Percentiles rank a stretch among this genome's conserved stretches.
Evolutionary conservation across 1,139 yeast genomes (phyloP).

Genomic region (Candida gigantensis): DNA sequence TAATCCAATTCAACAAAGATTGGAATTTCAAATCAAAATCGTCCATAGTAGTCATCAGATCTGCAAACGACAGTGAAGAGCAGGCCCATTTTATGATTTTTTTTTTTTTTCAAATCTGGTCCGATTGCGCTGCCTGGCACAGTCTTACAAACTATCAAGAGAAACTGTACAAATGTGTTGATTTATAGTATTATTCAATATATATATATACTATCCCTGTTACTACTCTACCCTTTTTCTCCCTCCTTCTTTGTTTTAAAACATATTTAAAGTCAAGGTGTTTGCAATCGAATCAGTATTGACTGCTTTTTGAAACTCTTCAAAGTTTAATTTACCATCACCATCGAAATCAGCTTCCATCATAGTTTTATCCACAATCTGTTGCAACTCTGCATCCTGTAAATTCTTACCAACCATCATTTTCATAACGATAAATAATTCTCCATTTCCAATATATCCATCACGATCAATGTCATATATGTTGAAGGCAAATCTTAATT

Average conservation of each 20-base stretch:
- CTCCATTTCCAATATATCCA: constrained; percentile 94
- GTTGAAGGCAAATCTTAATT: constrained; percentile 84
- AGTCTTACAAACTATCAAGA: no score
- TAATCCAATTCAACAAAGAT: constrained; percentile 25
- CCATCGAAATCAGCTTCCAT: constrained; percentile 94
- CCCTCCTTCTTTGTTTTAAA: no score
- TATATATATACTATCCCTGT: no score
- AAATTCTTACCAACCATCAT: constrained; percentile 97
- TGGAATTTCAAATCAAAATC: constrained; percentile 7
- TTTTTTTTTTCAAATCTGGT: no score
- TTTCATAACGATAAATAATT: constrained; percentile 84
- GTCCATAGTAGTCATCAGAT: not conserved
- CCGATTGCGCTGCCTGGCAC: no score
- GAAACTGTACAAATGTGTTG: no score
- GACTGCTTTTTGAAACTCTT: constrained; percentile 78
- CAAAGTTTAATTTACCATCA: constrained; percentile 84
- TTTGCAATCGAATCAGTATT: constrained; percentile 66
- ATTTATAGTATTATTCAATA: not conserved
- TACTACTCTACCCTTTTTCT: no score
- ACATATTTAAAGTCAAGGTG: constrained; percentile 53
- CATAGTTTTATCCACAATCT: constrained; percentile 91
- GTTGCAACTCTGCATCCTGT: constrained; percentile 87
- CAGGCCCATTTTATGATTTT: not conserved
- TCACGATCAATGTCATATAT: constrained; percentile 96
- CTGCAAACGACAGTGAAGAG: not conserved